phyloP scores from a whole-genome alignment of 2,329 filamentous ascomycete genomes.

The Lojkania enalia region DNA sequence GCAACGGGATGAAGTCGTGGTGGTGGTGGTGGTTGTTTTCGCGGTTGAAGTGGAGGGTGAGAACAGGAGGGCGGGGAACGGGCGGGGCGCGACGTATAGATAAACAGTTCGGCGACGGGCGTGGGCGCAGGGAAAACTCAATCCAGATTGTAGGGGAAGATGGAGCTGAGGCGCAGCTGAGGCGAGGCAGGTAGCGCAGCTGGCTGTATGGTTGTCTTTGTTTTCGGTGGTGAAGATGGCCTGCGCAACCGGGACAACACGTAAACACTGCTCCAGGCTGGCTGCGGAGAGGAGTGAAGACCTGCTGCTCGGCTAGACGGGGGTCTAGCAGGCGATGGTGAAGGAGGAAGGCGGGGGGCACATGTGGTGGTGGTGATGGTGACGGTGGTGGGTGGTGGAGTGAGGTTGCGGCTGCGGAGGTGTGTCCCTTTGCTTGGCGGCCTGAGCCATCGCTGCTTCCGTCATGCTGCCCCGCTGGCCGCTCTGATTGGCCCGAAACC shows the following conservation, averaged over 20 bases:
- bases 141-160: no score
- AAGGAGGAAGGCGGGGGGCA: conserved; percentile 18
- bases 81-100: no score
- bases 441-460: conserved; percentile 26
- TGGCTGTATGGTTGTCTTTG: conserved; percentile 37
- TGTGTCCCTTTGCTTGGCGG: conserved; percentile 22
- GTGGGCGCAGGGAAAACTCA: no score
- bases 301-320: conserved; percentile 44
- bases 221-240: conserved; percentile 33
- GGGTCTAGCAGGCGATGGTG: conserved; percentile 42
- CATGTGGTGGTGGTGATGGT: conserved; percentile 20
- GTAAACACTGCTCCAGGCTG: conserved; percentile 46
- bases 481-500: conserved; percentile 31
- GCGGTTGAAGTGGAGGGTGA: background rate
- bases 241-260: conserved; percentile 44
- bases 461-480: conserved; percentile 26
- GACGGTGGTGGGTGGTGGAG: conserved; percentile 27
- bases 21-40: background rate
- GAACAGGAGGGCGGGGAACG: background rate
- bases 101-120: no score
- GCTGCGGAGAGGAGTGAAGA: conserved; percentile 45
- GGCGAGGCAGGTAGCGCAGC: no score
- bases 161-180: no score
- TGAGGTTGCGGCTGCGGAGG: conserved; percentile 31
- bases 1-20: no score